A percentile compares a stretch with the other conserved stretches of the same genome.
phyloP scores from a whole-genome alignment of 352 stramenopile species.

The Globisporangium paddicum region DNA sequence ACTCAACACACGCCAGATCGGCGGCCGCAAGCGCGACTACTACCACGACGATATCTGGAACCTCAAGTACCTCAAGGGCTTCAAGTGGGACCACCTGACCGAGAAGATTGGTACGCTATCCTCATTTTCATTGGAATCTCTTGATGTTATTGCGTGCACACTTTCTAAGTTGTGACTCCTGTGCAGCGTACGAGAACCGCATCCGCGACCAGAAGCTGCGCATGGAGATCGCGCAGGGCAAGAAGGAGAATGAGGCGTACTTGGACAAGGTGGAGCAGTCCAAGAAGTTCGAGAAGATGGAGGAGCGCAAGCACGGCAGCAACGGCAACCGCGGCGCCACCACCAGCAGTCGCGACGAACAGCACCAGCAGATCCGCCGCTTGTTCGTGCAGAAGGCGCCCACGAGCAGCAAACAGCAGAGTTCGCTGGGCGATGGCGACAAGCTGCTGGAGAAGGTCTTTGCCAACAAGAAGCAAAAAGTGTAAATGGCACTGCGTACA shows the following conservation, averaged over 20 bases:
- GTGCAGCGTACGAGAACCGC: slow-evolving; percentile 72
- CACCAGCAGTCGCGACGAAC: slow-evolving; percentile 11
- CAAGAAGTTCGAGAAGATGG: slow-evolving; percentile 85
- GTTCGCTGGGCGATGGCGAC: slow-evolving; percentile 39
- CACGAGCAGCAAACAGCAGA: slow-evolving; percentile 61
- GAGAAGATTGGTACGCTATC: slow-evolving; percentile 92
- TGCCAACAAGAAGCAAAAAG: slow-evolving; percentile 58
- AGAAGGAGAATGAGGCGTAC: slow-evolving; percentile 87
- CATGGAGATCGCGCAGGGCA: slow-evolving; percentile 81
- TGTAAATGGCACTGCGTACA: neutral
- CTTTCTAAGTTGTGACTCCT: neutral
- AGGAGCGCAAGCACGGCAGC: slow-evolving; percentile 58
- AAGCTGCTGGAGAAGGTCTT: slow-evolving; percentile 72
- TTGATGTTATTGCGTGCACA: neutral
- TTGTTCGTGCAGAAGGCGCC: slow-evolving; percentile 73
- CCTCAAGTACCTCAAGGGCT: slow-evolving; percentile 98
- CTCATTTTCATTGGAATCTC: slow-evolving; percentile 19
- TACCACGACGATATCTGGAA: slow-evolving; percentile 99
- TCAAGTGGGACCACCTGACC: slow-evolving; percentile 98
- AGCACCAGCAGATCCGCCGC: slow-evolving; percentile 51
- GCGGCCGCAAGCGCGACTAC: slow-evolving; percentile 93
- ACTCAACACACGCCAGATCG: slow-evolving; percentile 93
- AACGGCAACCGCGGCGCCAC: slow-evolving; percentile 10
- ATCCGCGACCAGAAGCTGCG: slow-evolving; percentile 84
- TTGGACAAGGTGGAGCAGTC: slow-evolving; percentile 85